phyloP scores from a whole-genome alignment of 495 filamentous ascomycete species.

The Cercophora sp. region DNA sequence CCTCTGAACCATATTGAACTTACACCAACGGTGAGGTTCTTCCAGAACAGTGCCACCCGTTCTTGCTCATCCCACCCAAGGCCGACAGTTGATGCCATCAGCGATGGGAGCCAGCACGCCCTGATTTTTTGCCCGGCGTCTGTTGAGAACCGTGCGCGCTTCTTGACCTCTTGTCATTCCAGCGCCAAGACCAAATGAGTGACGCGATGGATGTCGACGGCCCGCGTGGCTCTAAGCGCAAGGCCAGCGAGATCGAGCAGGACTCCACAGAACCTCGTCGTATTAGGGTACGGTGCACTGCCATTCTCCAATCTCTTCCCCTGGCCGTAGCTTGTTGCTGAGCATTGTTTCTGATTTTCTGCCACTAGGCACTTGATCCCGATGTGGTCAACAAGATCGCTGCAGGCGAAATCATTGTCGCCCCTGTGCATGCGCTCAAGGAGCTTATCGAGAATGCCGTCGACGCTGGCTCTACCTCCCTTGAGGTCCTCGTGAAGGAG shows the following conservation, averaged over 20 bases:
- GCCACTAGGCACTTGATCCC: constrained; percentile 71
- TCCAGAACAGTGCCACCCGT: too few relatives aligned
- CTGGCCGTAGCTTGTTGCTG: constrained; percentile 2
- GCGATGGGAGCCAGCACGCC: too few relatives aligned
- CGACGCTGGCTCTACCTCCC: constrained; percentile 86
- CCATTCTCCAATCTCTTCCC: not conserved
- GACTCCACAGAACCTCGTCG: constrained; percentile 51
- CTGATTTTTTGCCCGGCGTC: not conserved
- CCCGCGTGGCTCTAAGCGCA: constrained; percentile 60
- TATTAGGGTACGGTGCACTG: constrained; percentile 50
- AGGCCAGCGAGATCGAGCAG: constrained; percentile 45
- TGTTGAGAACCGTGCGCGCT: too few relatives aligned
- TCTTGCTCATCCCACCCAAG: too few relatives aligned
- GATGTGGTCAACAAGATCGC: constrained; percentile 99
- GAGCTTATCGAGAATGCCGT: constrained; percentile 98
- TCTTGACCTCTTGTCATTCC: too few relatives aligned
- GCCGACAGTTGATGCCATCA: too few relatives aligned
- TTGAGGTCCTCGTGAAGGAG: constrained; percentile 92
- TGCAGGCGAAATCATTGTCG: constrained; percentile 98
- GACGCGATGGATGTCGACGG: constrained; percentile 31
- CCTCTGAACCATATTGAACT: too few relatives aligned
- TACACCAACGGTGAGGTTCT: not conserved
- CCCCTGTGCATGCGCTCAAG: constrained; percentile 94
- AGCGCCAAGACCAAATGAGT: constrained; percentile 16
- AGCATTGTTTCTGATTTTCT: constrained; percentile 5